Evolutionary conservation across 495 filamentous ascomycete species (phyloP), one percentile per base, ranked within the genome.

Genomic region (Xylaria grammica): DNA sequence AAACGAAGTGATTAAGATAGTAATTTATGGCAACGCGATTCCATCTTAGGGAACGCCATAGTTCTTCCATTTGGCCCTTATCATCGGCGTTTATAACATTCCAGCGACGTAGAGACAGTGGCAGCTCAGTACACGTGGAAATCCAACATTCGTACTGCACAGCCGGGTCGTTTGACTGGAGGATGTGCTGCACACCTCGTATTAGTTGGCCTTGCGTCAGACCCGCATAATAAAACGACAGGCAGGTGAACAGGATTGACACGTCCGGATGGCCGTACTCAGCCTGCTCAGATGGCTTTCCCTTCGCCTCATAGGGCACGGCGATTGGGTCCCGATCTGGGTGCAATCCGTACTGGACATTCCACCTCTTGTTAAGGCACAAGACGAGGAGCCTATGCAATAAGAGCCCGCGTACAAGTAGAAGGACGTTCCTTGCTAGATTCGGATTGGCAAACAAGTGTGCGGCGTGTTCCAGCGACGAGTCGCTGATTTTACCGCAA

Each of bases 231-330:
- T 85, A 86, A 66, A 84, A 86, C 0, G 79, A 72, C 2, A 86
- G 67, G 44, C 79, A 84, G 0, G 84, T 86, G 22, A 85, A 81
- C 0, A 85, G 34, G 22, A 86, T 86, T 9, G 82, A 77, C 5
- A 85, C 83, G 67, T 86, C 84, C 4, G 84, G 83, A 65, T 86
- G 83, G 19, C 84, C 82, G 64, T 73, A 86, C 64, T 86, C 83
- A 7, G 82, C 78, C 36, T 77, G 72, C 8, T 80, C 77, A n/a
- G 77, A 80, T 1, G 83, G 82, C 5, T 78, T 78, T 0, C 82
- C 83, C 63, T 85, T 85, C 2, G 82, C 82, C 22, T 82, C 75
- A 45, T 72, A 78, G 13, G 83, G 83, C 5, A 86, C 83, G 5
- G 82, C 80, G 13, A 86, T 74, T 2, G 78, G 78, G 34, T 78